Evolutionary conservation across 179 eudicot species (phyloP).

Genomic region (Drosera spatulata): DNA sequence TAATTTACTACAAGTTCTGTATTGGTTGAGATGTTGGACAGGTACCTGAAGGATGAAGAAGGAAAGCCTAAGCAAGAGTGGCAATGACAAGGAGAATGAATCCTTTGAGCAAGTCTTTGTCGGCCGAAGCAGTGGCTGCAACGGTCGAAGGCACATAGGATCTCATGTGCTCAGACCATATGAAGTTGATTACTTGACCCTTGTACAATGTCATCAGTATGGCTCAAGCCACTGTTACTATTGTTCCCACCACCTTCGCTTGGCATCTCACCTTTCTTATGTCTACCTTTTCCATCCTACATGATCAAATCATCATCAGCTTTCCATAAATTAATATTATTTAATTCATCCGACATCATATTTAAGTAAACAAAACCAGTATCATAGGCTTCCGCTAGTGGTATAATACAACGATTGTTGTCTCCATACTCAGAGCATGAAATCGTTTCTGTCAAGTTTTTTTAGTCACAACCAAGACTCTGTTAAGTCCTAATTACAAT

Average conservation of each 20-base stretch:
- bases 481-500: no score
- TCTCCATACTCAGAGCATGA: no score
- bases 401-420: no score
- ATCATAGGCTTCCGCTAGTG: no score
- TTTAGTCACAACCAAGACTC: no score
- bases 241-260: constrained; percentile 90
- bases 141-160: constrained; percentile 10
- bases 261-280: constrained; percentile 66
- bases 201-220: constrained; percentile 97
- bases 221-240: constrained; percentile 86
- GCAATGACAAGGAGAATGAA: constrained; percentile 85
- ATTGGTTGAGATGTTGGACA: no score
- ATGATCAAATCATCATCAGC: background rate
- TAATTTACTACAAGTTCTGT: no score
- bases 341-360: background rate
- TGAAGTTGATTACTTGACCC: constrained; percentile 51
- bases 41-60: constrained; percentile 79
- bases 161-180: constrained; percentile 30
- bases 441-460: no score
- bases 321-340: background rate
- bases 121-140: constrained; percentile 24
- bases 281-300: constrained; percentile 83
- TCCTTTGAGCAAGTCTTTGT: constrained; percentile 80
- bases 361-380: no score
- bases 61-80: constrained; percentile 92